phyloP scores from a whole-genome alignment of 75 land plant genomes.

The Picea glauca region DNA sequence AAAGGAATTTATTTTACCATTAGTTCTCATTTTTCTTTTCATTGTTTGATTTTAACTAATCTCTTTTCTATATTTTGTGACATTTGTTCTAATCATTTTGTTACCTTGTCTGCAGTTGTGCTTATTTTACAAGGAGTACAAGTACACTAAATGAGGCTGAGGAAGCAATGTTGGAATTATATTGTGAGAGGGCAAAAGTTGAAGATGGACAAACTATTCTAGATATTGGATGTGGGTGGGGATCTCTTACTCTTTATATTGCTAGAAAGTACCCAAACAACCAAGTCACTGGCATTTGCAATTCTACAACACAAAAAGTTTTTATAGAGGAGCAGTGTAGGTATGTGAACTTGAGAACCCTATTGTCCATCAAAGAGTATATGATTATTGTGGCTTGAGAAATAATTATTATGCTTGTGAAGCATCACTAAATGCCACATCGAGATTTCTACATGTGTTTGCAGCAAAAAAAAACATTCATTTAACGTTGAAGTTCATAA shows the following conservation, averaged over 20 bases:
- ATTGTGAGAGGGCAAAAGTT: conserved; percentile 80
- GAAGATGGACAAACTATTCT: conserved; percentile 84
- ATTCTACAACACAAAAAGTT: conserved; percentile 80
- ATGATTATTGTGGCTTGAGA: neutral
- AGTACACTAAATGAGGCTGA: conserved; percentile 86
- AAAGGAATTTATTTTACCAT: neutral
- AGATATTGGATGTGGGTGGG: conserved; percentile 99
- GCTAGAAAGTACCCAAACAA: conserved; percentile 77
- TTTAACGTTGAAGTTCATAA: neutral
- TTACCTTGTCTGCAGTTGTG: conserved; percentile 47
- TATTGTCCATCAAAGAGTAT: neutral
- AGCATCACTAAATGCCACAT: neutral
- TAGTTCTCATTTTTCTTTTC: neutral
- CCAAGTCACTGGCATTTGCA: conserved; percentile 81
- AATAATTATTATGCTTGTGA: neutral
- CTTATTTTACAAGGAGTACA: conserved; percentile 51
- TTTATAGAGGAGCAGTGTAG: conserved; percentile 75
- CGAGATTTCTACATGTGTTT: neutral
- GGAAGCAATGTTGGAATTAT: conserved; percentile 78
- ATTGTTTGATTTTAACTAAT: neutral
- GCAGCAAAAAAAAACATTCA: neutral
- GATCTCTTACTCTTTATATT: conserved; percentile 72
- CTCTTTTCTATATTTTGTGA: neutral
- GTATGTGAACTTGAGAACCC: conserved; percentile 25
- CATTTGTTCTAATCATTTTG: conserved; percentile 8